A percentile compares a stretch with the other conserved stretches of the same genome.
These are phyloP conservation scores for Somion occarium DNA, from an alignment of 1,284 basidiomycete species.

Conservation along the genomic window DNA sequence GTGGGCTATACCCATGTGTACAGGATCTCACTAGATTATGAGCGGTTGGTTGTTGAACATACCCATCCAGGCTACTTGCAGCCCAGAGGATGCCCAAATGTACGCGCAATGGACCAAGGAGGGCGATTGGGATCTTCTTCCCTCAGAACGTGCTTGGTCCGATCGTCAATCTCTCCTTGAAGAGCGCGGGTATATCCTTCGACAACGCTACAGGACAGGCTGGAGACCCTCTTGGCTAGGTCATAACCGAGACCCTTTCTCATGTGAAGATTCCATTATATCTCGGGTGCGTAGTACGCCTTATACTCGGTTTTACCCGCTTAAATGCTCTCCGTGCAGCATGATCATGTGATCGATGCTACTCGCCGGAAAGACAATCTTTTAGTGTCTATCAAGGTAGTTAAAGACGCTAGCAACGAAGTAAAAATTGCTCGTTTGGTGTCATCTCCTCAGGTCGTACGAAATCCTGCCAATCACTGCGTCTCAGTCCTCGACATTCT, in stretches of 20 bases:
- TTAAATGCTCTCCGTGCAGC: background rate
- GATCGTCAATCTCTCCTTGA: background rate
- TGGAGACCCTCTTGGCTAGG: background rate
- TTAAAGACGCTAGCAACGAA: slow-evolving; percentile 8
- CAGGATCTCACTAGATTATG: too few species aligned
- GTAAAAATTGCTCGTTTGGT: slow-evolving; percentile 12
- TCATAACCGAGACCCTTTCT: background rate
- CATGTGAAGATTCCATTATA: background rate
- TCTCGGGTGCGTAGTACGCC: background rate
- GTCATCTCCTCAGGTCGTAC: background rate
- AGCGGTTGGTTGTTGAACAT: too few species aligned
- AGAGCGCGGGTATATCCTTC: background rate
- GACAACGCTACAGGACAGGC: background rate
- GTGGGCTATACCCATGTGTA: too few species aligned
- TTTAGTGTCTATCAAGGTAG: slow-evolving; percentile 20
- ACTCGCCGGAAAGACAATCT: slow-evolving; percentile 11
- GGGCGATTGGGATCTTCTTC: background rate
- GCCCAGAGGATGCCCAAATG: background rate
- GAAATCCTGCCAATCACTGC: slow-evolving; percentile 14
- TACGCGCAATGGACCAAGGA: background rate
- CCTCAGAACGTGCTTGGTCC: background rate
- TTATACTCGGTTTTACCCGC: background rate
- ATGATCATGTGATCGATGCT: slow-evolving; percentile 19
- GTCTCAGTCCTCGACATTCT: slow-evolving; percentile 17
- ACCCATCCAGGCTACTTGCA: too few species aligned